A percentile compares a stretch with the other conserved stretches of the same genome.
Evolutionary conservation across 495 filamentous ascomycete species (phyloP).

Genomic region (Penicillium flavigenum): DNA sequence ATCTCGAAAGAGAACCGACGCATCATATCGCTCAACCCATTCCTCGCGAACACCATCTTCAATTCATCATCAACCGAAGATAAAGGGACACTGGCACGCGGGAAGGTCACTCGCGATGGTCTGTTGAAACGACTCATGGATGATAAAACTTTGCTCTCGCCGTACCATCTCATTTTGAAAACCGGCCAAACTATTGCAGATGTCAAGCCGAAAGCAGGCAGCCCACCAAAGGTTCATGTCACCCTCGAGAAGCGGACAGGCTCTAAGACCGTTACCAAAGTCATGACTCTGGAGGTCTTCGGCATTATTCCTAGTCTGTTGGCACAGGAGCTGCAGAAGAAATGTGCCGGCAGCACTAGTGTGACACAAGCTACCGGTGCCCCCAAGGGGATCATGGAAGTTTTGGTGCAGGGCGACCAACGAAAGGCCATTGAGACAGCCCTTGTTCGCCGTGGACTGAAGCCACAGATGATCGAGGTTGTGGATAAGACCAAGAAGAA

Average conservation of each 20-base stretch:
- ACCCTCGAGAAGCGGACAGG: conserved; percentile 64
- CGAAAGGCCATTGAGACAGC: conserved; percentile 59
- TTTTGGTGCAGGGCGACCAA: conserved; percentile 70
- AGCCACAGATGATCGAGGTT: conserved; percentile 59
- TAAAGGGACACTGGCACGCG: conserved; percentile 55
- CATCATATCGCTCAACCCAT: conserved; percentile 61
- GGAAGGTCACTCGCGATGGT: conserved; percentile 60
- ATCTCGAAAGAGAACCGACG: conserved; percentile 60
- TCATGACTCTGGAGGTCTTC: conserved; percentile 62
- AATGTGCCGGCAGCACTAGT: conserved; percentile 68
- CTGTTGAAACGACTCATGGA: conserved; percentile 60
- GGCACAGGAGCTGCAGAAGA: conserved; percentile 69
- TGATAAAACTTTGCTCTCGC: conserved; percentile 48
- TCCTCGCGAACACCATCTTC: conserved; percentile 63
- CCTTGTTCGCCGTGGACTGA: conserved; percentile 59
- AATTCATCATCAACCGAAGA: conserved; percentile 51
- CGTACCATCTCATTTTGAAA: conserved; percentile 56
- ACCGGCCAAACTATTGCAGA: conserved; percentile 49
- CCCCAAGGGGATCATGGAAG: conserved; percentile 65
- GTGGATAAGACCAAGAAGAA: conserved; percentile 72
- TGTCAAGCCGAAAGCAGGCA: conserved; percentile 63
- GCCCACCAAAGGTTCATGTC: conserved; percentile 58
- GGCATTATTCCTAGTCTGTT: conserved; percentile 58
- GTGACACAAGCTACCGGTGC: conserved; percentile 62
- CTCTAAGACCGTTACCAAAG: conserved; percentile 66